Percentiles rank a stretch among this genome's conserved stretches.
Conservation (phyloP, 2,329 filamentous ascomycete genomes). For the Orbilia oligospora region DNA sequence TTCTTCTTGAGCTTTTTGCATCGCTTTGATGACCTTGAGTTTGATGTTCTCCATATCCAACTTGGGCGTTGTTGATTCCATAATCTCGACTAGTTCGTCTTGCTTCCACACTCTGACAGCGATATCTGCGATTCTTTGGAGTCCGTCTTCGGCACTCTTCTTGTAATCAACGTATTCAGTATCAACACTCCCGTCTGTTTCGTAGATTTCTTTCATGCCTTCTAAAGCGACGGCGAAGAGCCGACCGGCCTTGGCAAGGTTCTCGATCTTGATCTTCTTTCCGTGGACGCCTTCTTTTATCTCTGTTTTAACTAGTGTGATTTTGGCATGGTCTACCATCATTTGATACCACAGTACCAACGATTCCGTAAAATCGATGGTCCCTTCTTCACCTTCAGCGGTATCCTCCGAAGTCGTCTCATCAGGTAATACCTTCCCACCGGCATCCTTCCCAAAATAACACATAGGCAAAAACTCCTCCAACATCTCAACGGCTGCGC, state of each 20-base stretch:
- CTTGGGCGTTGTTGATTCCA: constrained; percentile 28
- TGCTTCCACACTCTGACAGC: constrained; percentile 26
- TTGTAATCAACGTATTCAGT: constrained; percentile 41
- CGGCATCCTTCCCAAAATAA: constrained; percentile 37
- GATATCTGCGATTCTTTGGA: constrained; percentile 31
- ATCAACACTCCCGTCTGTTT: constrained; percentile 22
- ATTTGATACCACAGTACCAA: constrained; percentile 56
- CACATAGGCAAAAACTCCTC: constrained; percentile 58
- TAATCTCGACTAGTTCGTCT: constrained; percentile 41
- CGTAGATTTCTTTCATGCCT: constrained; percentile 50
- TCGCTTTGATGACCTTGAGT: constrained; percentile 28
- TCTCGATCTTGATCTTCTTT: constrained; percentile 50
- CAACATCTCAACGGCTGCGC: constrained; percentile 52
- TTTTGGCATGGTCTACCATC: constrained; percentile 46
- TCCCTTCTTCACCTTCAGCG: constrained; percentile 16
- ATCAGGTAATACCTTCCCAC: constrained; percentile 7
- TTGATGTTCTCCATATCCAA: constrained; percentile 39
- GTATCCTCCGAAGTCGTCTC: not conserved
- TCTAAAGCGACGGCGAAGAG: constrained; percentile 40
- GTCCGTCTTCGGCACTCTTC: constrained; percentile 29
- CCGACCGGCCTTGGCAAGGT: constrained; percentile 46
- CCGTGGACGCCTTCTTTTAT: constrained; percentile 22
- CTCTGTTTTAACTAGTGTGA: constrained; percentile 46
- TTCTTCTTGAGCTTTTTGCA: constrained; percentile 5
- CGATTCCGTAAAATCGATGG: constrained; percentile 35